Conservation (phyloP, 192 early-diverging fungal genomes). For the Polychytrium aggregatum region DNA sequence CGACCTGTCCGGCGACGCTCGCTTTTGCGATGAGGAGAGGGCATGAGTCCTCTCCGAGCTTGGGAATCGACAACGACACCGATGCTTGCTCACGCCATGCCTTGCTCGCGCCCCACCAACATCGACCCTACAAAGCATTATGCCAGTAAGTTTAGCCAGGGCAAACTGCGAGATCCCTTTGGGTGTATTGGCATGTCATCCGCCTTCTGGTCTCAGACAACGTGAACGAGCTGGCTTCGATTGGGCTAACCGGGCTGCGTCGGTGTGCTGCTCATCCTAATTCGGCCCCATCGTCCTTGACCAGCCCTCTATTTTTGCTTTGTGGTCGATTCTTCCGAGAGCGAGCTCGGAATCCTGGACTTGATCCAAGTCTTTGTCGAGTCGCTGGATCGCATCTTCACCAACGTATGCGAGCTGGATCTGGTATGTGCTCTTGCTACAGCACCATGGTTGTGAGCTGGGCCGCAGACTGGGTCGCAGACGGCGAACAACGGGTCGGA, state of each 20-base stretch:
- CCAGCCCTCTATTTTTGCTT: constrained; percentile 91
- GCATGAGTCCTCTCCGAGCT: too few species aligned
- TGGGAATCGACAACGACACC: too few species aligned
- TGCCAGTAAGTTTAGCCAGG: constrained; percentile 46
- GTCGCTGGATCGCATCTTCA: constrained; percentile 78
- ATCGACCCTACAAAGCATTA: constrained; percentile 48
- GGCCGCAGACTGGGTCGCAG: not conserved
- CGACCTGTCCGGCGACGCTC: constrained; percentile 1
- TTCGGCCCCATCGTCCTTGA: too few species aligned
- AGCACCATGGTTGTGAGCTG: not conserved
- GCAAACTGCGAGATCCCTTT: too few species aligned
- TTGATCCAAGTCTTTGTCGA: constrained; percentile 96
- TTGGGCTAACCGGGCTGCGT: too few species aligned
- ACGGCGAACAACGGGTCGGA: too few species aligned
- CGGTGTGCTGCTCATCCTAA: too few species aligned
- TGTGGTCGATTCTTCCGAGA: constrained; percentile 91
- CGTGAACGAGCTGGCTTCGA: too few species aligned
- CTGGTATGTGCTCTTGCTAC: constrained; percentile 39
- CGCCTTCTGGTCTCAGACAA: too few species aligned
- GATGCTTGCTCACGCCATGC: not conserved
- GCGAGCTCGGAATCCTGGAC: constrained; percentile 89
- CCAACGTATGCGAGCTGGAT: constrained; percentile 95
- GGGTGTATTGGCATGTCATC: too few species aligned
- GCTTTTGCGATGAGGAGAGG: too few species aligned
- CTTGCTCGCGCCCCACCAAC: not conserved